Conservation (phyloP, 371 early-diverging fungal genomes). For the Mucor sp. region DNA sequence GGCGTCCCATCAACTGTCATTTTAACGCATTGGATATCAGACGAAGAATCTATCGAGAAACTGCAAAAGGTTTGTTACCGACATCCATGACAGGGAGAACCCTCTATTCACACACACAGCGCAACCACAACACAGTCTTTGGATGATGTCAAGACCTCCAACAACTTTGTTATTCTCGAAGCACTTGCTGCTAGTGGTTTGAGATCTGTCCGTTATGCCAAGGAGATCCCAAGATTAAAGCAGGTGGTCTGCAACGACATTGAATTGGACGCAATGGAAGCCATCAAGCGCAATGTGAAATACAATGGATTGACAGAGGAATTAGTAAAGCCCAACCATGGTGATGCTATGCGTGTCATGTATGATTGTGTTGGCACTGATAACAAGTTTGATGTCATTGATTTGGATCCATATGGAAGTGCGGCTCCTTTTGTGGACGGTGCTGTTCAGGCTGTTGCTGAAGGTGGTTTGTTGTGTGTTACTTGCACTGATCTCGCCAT, state of each 20-base stretch:
- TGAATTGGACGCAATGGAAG: constrained; percentile 85
- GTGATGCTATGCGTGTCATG: constrained; percentile 90
- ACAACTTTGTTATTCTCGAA: constrained; percentile 84
- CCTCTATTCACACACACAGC: too few relatives aligned
- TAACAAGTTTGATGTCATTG: constrained; percentile 81
- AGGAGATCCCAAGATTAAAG: constrained; percentile 86
- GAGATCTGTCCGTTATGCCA: constrained; percentile 97
- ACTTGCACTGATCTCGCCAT: constrained; percentile 99
- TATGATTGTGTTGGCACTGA: constrained; percentile 68
- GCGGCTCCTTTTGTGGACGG: constrained; percentile 97
- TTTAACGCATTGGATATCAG: constrained; percentile 11
- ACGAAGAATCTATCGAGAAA: constrained; percentile 19
- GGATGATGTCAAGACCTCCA: constrained; percentile 29
- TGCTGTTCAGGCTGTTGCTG: constrained; percentile 92
- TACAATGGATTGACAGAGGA: constrained; percentile 79
- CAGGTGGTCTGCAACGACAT: constrained; percentile 96
- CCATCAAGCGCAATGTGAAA: constrained; percentile 88
- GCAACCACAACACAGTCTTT: constrained; percentile 18
- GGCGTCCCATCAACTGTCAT: background rate
- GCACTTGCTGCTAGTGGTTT: constrained; percentile 99
- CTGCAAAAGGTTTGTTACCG: constrained; percentile 26
- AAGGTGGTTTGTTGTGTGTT: constrained; percentile 96
- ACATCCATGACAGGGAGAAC: too few relatives aligned
- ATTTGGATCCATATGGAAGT: constrained; percentile 99
- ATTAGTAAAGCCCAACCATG: constrained; percentile 78